Percentiles rank a stretch among this genome's conserved stretches.
These are phyloP conservation scores for Fraxinus angustifolia DNA, from an alignment of 305 asterid genomes.

Conservation along the genomic window DNA sequence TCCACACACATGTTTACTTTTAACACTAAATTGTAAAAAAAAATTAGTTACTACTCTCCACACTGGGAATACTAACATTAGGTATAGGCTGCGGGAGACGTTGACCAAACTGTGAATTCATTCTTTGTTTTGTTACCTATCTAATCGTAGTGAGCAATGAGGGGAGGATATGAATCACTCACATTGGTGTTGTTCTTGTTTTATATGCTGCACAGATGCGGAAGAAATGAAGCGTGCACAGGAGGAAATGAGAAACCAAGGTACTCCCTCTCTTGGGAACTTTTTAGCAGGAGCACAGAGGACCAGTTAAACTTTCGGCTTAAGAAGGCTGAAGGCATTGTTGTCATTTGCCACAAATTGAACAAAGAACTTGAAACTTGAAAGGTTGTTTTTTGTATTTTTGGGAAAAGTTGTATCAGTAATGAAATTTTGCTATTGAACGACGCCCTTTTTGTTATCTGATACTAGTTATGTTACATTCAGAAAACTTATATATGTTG, in stretches of 20 bases:
- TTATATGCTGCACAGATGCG: constrained; percentile 50
- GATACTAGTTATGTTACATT: background rate
- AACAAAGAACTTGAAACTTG: background rate
- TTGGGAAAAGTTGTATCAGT: background rate
- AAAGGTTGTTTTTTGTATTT: background rate
- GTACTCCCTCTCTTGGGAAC: constrained; percentile 77
- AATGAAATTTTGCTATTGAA: background rate
- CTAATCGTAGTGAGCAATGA: background rate
- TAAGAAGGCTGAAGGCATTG: background rate
- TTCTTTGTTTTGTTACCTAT: background rate
- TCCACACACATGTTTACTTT: background rate
- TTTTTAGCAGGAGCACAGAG: constrained; percentile 62
- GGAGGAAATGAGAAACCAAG: constrained; percentile 94
- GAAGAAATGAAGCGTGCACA: constrained; percentile 90
- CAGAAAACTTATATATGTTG: background rate
- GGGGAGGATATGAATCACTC: background rate
- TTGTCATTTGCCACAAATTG: background rate
- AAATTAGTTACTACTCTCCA: background rate
- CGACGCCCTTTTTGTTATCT: background rate
- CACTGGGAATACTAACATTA: background rate
- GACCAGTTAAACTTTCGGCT: constrained; percentile 32
- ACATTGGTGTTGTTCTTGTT: background rate
- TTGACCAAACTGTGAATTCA: background rate
- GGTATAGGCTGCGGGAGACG: background rate
- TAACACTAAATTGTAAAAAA: background rate